These are phyloP conservation scores for Chytriomyces sp. DNA, from an alignment of 192 early-diverging fungal species.

Conservation along the genomic window DNA sequence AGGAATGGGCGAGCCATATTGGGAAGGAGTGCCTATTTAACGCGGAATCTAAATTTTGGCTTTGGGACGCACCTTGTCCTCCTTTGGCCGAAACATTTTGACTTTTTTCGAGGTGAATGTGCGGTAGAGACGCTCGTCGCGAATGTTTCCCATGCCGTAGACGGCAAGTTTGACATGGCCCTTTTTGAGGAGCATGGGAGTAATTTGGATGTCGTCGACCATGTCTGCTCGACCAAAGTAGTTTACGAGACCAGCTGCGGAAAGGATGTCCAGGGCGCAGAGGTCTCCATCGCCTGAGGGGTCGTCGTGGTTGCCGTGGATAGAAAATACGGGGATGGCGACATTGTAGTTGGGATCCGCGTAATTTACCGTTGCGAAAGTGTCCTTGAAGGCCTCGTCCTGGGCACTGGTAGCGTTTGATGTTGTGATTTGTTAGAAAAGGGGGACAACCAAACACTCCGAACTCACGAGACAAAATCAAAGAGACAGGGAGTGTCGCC, in stretches of 20 bases:
- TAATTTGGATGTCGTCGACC: conserved; percentile 75
- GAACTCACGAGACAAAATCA: conserved; percentile 73
- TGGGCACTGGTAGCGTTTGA: neutral
- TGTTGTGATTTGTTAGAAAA: neutral
- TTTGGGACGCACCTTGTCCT: conserved; percentile 50
- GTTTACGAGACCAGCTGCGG: conserved; percentile 81
- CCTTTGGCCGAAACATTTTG: conserved; percentile 68
- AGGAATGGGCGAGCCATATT: neutral
- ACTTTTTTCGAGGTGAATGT: conserved; percentile 74
- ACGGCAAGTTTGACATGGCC: conserved; percentile 75
- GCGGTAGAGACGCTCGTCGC: conserved; percentile 86
- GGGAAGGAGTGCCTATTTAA: neutral
- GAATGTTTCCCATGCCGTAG: conserved; percentile 89
- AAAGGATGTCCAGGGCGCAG: conserved; percentile 81
- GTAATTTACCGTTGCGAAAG: conserved; percentile 76
- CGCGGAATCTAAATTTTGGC: neutral
- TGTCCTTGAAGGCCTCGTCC: conserved; percentile 19
- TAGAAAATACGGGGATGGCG: conserved; percentile 86
- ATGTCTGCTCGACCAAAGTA: conserved; percentile 83
- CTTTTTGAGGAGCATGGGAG: conserved; percentile 81
- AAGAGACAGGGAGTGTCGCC: conserved; percentile 65
- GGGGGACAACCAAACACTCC: conserved; percentile 24
- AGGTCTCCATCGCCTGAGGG: conserved; percentile 75
- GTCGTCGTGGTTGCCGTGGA: conserved; percentile 98
- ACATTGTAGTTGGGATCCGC: conserved; percentile 86